Conservation (phyloP, 2,329 filamentous ascomycete genomes). For the Hypoxylon sp. region DNA sequence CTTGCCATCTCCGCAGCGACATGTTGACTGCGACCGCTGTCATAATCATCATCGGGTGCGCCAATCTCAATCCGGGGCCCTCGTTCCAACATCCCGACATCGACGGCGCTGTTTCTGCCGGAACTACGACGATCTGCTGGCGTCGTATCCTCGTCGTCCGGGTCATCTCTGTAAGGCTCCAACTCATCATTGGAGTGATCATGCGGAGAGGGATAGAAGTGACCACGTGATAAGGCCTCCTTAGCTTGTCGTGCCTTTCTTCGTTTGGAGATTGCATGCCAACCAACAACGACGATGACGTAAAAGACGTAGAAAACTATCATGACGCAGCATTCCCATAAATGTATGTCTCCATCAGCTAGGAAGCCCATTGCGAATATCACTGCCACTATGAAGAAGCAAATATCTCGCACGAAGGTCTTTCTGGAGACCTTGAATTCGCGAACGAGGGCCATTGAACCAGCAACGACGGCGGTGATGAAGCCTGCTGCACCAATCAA, state of each 20-base stretch:
- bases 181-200: conserved; percentile 61
- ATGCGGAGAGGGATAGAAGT: conserved; percentile 70
- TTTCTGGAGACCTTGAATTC: conserved; percentile 91
- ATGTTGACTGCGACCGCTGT: conserved; percentile 64
- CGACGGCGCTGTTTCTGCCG: conserved; percentile 43
- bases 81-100: conserved; percentile 56
- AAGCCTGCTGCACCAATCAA: conserved; percentile 94
- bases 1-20: conserved; percentile 85
- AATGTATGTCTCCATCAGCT: conserved; percentile 79
- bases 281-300: conserved; percentile 84
- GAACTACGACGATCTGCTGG: conserved; percentile 44
- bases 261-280: conserved; percentile 85
- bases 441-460: conserved; percentile 95
- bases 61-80: conserved; percentile 59
- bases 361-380: conserved; percentile 88
- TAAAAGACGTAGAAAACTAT: conserved; percentile 92
- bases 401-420: conserved; percentile 90
- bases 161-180: conserved; percentile 71
- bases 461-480: conserved; percentile 94
- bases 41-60: conserved; percentile 51
- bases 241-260: conserved; percentile 67
- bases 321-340: conserved; percentile 93
- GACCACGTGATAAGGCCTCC: conserved; percentile 76
- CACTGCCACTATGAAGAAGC: conserved; percentile 89
- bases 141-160: conserved; percentile 59